Evolutionary conservation across 106 monocot genomes (phyloP).

Genomic region (Acorus gramineus): DNA sequence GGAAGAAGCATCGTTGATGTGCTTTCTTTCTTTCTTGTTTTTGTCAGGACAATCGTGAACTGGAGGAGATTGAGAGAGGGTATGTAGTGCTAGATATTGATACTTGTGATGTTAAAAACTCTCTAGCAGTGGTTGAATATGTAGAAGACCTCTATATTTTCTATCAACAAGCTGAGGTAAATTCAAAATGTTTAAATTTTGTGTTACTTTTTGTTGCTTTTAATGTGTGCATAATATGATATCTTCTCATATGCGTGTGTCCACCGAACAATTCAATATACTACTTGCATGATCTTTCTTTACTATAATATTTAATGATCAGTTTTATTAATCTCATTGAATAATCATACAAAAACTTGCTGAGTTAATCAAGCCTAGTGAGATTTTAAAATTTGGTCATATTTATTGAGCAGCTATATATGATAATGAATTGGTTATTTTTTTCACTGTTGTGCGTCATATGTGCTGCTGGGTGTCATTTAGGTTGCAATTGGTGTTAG

Average conservation of each 20-base stretch:
- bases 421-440: neutral
- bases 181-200: neutral
- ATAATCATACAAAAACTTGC: too few relatives aligned
- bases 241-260: neutral
- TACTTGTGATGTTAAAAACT: conserved; percentile 43
- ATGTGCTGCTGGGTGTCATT: neutral
- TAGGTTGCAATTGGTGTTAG: conserved; percentile 50
- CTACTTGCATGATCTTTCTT: too few relatives aligned
- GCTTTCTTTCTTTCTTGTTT: too few relatives aligned
- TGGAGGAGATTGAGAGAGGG: conserved; percentile 68
- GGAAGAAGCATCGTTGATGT: too few relatives aligned
- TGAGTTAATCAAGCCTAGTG: too few relatives aligned
- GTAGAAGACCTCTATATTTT: conserved; percentile 59
- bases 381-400: too few relatives aligned
- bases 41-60: conserved; percentile 30
- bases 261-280: neutral
- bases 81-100: conserved; percentile 62
- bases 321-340: too few relatives aligned
- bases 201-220: neutral
- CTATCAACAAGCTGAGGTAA: conserved; percentile 62
- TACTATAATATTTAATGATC: too few relatives aligned
- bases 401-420: neutral
- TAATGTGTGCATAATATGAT: neutral
- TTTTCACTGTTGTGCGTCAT: neutral
- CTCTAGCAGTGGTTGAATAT: conserved; percentile 64